Conservation (phyloP, 352 stramenopile species). For the Globisporangium radiosum region DNA sequence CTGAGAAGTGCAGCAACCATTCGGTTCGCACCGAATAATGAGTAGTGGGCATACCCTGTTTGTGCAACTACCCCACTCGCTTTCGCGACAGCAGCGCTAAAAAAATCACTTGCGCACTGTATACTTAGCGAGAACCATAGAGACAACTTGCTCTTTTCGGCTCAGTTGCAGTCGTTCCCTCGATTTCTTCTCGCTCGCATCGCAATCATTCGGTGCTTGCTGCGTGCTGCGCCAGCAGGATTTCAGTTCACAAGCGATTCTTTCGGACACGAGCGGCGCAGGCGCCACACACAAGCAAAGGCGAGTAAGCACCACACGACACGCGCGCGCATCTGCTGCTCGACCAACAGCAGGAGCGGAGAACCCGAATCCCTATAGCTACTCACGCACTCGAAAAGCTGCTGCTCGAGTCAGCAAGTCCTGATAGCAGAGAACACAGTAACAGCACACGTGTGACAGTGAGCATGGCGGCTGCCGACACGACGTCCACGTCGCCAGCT, state of each 20-base stretch:
- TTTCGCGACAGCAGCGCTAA: neutral
- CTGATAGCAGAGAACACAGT: neutral
- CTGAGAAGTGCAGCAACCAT: neutral
- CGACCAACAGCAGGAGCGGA: neutral
- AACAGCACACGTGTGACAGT: no score
- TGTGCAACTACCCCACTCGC: no score
- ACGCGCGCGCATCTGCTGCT: no score
- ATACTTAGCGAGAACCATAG: no score
- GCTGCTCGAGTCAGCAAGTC: slow-evolving; percentile 3
- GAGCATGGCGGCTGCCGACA: neutral
- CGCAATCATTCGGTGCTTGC: neutral
- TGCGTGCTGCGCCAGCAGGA: neutral
- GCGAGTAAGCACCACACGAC: neutral
- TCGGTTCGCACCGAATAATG: neutral
- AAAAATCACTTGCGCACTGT: no score
- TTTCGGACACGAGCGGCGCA: neutral
- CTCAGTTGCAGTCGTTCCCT: neutral
- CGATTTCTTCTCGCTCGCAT: neutral
- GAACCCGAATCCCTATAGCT: neutral
- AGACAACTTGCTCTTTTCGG: neutral
- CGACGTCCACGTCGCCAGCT: neutral
- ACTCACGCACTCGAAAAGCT: neutral
- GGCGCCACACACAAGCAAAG: neutral
- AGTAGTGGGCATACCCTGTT: neutral
- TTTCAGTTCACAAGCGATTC: neutral